Base-by-base conservation (phyloP, 805 yeast genomes). In the Cyberlindnera americana region DNA sequence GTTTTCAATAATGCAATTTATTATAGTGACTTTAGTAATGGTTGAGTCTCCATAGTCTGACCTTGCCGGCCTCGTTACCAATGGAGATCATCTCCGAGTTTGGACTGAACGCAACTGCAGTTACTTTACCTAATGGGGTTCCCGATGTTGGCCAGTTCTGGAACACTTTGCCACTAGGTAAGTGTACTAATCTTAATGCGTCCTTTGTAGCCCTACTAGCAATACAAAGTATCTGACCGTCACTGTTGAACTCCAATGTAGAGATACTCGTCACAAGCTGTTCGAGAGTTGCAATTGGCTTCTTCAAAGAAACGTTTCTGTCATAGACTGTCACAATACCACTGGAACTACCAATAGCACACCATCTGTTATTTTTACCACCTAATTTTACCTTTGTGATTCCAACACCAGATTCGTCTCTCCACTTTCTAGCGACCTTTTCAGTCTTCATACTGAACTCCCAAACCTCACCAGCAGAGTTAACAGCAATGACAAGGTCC, bases 141-240 rank as follows among this genome's bases (percentile, higher is more conserved):
- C 89, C 89, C 37, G 91, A 81, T 2, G 98, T 93, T 14, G 99
- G 99, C 99, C 99, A 93, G 67, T 93, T 93, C 35, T 81, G 72
- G 65, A 81, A 93, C 6, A 87, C 95, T 15, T 86, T 76, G 48
- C 91, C 87, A 19, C 85, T 74, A 17, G 97, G 96, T 41, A 91
- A 64, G 59, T 93, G 98, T 11, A 88, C 90, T 48, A 93, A 60
- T 54, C 90, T 75, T 45, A 93, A 68, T 3, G 96, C 86, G 61
- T 93, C 98, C 53, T 82, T 79, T 65, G 81, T 79, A 5, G 83
- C 88, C 53, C 95, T 73, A 8, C 95, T 84, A 0, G 96, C 91
- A 47, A 90, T 73, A 52, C 88, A 83, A 47, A 93, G 66, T 14
- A 93, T 63, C 62, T 93, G 99, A 2, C 96, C 97, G 60, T 93